phyloP scores from a whole-genome alignment of 2,329 filamentous ascomycete genomes.

The Aspergillus oerlinghausenensis region DNA sequence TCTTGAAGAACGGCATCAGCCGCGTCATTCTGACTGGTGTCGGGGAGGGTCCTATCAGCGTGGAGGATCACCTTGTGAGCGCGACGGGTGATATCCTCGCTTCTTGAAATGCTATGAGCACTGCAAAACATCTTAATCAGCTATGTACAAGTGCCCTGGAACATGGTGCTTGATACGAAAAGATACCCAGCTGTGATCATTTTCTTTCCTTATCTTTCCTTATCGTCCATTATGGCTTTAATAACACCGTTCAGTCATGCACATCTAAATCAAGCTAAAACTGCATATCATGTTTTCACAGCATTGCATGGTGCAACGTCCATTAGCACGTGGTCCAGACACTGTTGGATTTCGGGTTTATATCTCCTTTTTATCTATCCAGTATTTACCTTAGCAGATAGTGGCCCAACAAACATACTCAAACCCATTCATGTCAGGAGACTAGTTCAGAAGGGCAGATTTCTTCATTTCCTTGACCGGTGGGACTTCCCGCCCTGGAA shows the following conservation, averaged over 20 bases:
- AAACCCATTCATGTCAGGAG: not conserved
- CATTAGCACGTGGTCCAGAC: not conserved
- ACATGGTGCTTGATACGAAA: not conserved
- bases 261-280: not conserved
- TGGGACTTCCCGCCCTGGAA: slow-evolving; percentile 43
- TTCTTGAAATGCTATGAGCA: not conserved
- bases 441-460: slow-evolving; percentile 33
- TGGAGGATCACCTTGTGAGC: slow-evolving; percentile 70
- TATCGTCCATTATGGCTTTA: not conserved
- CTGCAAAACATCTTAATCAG: not conserved
- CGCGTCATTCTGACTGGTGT: slow-evolving; percentile 88
- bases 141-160: not conserved
- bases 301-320: not conserved
- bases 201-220: not conserved
- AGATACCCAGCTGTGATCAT: slow-evolving; percentile 3
- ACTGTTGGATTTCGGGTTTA: not conserved
- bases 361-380: slow-evolving; percentile 2
- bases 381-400: not conserved
- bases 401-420: not conserved
- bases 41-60: slow-evolving; percentile 79
- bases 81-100: slow-evolving; percentile 54
- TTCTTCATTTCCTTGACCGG: slow-evolving; percentile 47
- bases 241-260: not conserved
- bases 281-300: not conserved
- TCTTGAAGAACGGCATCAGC: slow-evolving; percentile 73